Base-by-base conservation (phyloP, 768 basidiomycete species). In the Suillus ampliporus region DNA sequence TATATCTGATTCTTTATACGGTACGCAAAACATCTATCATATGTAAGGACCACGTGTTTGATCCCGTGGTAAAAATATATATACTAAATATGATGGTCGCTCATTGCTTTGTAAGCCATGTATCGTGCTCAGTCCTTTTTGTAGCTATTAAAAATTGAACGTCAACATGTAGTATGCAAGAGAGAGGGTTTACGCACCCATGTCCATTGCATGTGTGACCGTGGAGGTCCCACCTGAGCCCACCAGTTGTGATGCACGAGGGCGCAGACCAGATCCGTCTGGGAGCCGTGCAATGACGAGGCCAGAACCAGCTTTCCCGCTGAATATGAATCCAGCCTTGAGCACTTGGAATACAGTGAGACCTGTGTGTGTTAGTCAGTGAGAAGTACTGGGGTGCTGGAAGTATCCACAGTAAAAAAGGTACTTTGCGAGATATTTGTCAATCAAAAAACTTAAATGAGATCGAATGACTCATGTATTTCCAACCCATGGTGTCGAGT, bases 231-330 rank as follows among this genome's bases (percentile, higher is more conserved):
- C 94, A 94, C 17, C 95, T 94, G 13, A 96, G 84, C 41, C 97
- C 97, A 19, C 92, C 96, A 0, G 95, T 99, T 35, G 93, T 95
- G 72, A 99, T 97, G 79, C 96, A 98, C 28, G 92, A 95, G 4
- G 97, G 97, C 1, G 97, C 97, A 52, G 92, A 94, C 95, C 95
- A 97, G 94, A 95, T 68, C 97, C 97, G 71, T 98, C 95, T 10
- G 93, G 91, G 48, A 96, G 84, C 14, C 95, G 89, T 21, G 95
- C 91, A 72, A 97, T 91, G 77, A 99, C 93, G 65, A 97, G 76
- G 15, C 96, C 96, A 1, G 93, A 95, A 48, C 96, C 96, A 1
- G 92, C 94, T 78, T 95, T 97, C 54, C 94, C 96, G 13, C 92
- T 94, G 83, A 97, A 96, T 58, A 96, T 87, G 80, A 98, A 97